Conservation (phyloP, 2,329 filamentous ascomycete species). For the Sarocladium kiliense region DNA sequence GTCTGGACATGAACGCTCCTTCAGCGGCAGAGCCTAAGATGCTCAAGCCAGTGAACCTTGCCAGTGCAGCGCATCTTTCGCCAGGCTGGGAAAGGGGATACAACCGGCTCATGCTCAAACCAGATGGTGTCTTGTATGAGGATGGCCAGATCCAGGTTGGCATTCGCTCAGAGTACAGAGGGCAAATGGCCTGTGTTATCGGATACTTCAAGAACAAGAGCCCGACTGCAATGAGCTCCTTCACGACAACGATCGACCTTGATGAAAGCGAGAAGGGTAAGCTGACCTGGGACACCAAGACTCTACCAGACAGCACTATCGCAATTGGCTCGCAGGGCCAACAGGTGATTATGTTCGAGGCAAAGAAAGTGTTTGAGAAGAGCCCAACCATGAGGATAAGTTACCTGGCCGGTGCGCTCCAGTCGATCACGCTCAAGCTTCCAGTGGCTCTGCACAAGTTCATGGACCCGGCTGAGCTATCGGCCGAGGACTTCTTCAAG, state of each 20-base stretch:
- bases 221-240: conserved; percentile 75
- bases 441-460: conserved; percentile 91
- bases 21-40: conserved; percentile 51
- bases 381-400: conserved; percentile 89
- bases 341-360: conserved; percentile 93
- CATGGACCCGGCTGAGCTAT: conserved; percentile 86
- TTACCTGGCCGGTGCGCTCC: conserved; percentile 88
- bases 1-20: conserved; percentile 70
- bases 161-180: conserved; percentile 87
- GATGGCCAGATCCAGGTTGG: conserved; percentile 92
- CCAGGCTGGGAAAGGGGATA: conserved; percentile 93
- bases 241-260: conserved; percentile 90
- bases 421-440: conserved; percentile 86
- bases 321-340: conserved; percentile 72
- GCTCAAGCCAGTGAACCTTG: conserved; percentile 72
- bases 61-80: conserved; percentile 85
- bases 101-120: conserved; percentile 70
- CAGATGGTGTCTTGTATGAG: conserved; percentile 89
- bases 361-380: conserved; percentile 73
- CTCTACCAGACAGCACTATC: conserved; percentile 78
- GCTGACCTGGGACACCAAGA: conserved; percentile 82
- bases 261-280: conserved; percentile 59
- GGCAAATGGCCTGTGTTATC: conserved; percentile 92
- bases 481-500: conserved; percentile 95
- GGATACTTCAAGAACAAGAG: conserved; percentile 96